Evolutionary conservation across 2,329 filamentous ascomycete genomes (phyloP).

Genomic region (Neofusicoccum sp.): DNA sequence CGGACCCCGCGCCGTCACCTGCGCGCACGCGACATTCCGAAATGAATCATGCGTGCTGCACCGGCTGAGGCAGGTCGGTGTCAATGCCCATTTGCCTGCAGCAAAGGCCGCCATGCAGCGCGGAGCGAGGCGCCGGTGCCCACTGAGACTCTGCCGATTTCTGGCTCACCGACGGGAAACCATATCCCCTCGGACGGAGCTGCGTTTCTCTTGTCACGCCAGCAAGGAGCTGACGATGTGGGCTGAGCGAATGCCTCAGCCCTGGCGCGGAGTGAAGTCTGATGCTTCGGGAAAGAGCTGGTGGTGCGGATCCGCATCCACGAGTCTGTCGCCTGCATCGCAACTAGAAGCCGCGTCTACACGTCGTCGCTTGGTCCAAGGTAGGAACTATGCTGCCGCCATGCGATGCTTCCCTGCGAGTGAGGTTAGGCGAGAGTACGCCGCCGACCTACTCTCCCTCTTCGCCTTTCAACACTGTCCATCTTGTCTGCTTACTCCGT

Average conservation of each 20-base stretch:
- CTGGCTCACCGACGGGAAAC: background rate
- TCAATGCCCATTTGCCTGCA: background rate
- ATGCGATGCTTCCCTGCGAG: background rate
- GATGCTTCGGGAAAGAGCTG: background rate
- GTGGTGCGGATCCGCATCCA: too few relatives aligned
- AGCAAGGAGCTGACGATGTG: background rate
- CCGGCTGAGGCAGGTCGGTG: background rate
- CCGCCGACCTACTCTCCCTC: background rate
- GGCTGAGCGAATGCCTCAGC: background rate
- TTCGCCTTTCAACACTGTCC: background rate
- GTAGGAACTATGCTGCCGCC: background rate
- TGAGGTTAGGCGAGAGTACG: background rate
- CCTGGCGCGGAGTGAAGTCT: background rate
- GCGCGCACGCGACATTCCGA: background rate
- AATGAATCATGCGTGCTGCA: background rate
- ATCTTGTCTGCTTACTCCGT: background rate
- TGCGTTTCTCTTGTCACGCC: background rate
- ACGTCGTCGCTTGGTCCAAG: too few relatives aligned
- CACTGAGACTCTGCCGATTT: background rate
- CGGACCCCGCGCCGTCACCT: background rate
- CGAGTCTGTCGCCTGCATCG: too few relatives aligned
- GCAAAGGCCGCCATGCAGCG: background rate
- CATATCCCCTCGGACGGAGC: background rate
- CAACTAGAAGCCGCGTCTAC: background rate
- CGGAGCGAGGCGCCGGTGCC: background rate